Evolutionary conservation across 768 basidiomycete species (phyloP).

Genomic region (Kwoniella europaea): DNA sequence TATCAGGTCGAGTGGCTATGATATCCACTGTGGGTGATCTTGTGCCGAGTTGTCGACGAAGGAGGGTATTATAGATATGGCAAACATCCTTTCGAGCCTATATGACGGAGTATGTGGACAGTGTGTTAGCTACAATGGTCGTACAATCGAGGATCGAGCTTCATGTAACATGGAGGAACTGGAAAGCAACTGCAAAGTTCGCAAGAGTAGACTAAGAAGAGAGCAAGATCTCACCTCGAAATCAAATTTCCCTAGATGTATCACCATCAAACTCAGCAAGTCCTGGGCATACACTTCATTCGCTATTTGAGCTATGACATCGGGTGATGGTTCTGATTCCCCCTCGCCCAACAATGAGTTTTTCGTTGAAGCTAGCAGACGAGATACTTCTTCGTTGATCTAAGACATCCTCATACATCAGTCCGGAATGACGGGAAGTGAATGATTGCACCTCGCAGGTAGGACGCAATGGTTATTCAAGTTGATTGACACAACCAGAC

Average conservation of each 20-base stretch:
- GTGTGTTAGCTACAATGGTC: not conserved
- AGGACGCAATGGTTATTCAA: not conserved
- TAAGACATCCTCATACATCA: not conserved
- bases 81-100: conserved; percentile 62
- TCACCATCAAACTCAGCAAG: conserved; percentile 77
- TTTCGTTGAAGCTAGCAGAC: conserved; percentile 36
- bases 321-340: conserved; percentile 66
- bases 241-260: conserved; percentile 83
- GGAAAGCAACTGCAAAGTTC: not conserved
- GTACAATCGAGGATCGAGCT: not conserved
- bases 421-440: too few relatives aligned
- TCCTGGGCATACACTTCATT: conserved; percentile 95
- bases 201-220: not conserved
- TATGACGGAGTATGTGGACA: not conserved
- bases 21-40: conserved; percentile 98
- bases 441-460: too few relatives aligned
- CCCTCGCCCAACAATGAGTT: conserved; percentile 36
- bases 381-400: conserved; percentile 45
- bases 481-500: not conserved
- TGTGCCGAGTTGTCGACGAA: conserved; percentile 82
- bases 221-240: conserved; percentile 71
- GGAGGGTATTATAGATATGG: conserved; percentile 61
- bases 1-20: conserved; percentile 71
- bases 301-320: conserved; percentile 88
- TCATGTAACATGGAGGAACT: not conserved